These are phyloP conservation scores for Eragrostis nindensis DNA, from an alignment of 176 grass and related monocot species.

Conservation along the genomic window DNA sequence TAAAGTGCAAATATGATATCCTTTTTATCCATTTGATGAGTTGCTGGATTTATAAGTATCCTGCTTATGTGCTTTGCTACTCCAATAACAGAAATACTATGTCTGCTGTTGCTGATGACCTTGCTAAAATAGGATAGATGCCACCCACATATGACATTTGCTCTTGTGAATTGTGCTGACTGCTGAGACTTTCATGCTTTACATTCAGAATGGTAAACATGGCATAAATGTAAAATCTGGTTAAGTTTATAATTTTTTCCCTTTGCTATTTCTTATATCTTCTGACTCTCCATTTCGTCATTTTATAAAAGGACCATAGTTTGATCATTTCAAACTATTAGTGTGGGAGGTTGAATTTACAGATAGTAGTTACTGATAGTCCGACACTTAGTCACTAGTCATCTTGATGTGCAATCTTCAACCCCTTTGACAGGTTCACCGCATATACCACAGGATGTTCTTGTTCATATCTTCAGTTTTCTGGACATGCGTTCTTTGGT, in stretches of 20 bases:
- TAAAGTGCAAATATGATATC: background rate
- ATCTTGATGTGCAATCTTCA: constrained; percentile 30
- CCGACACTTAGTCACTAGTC: background rate
- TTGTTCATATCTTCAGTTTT: constrained; percentile 82
- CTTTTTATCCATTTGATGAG: constrained; percentile 12
- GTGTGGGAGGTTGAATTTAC: background rate
- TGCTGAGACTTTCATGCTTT: constrained; percentile 2
- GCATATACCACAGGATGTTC: constrained; percentile 70
- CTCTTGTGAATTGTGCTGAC: background rate
- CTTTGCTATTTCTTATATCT: background rate
- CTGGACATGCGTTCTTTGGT: constrained; percentile 80
- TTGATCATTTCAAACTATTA: constrained; percentile 24
- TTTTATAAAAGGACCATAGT: background rate
- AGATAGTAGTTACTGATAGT: constrained; percentile 22
- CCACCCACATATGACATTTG: background rate
- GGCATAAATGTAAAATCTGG: background rate
- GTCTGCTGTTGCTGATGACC: background rate
- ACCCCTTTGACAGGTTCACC: constrained; percentile 48
- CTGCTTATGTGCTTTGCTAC: background rate
- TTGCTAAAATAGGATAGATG: background rate
- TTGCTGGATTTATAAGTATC: background rate
- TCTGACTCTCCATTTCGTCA: background rate
- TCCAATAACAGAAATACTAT: background rate
- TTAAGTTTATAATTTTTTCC: constrained; percentile 11
- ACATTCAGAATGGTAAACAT: constrained; percentile 17